Evolutionary conservation across 352 stramenopile genomes (phyloP).

Genomic region (Phytophthora uliginosa): DNA sequence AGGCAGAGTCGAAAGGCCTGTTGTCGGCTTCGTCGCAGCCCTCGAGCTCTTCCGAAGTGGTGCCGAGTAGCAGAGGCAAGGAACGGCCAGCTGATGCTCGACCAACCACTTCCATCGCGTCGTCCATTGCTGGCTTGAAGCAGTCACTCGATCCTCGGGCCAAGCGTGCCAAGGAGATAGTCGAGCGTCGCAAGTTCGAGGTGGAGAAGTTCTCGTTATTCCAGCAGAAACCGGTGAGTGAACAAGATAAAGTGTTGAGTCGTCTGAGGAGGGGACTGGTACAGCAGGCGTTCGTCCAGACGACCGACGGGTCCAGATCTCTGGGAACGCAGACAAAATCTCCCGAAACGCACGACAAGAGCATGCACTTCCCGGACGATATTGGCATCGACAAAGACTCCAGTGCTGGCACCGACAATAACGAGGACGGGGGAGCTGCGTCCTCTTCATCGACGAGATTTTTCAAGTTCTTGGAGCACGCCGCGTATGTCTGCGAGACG

Average conservation of each 20-base stretch:
- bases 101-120: constrained; percentile 49
- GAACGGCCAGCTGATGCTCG: constrained; percentile 6
- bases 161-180: constrained; percentile 68
- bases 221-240: constrained; percentile 63
- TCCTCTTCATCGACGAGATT: constrained; percentile 57
- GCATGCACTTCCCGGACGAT: constrained; percentile 84
- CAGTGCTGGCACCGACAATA: constrained; percentile 22
- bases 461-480: constrained; percentile 71
- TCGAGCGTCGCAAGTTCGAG: constrained; percentile 71
- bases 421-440: constrained; percentile 16
- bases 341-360: constrained; percentile 47
- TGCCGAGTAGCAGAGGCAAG: constrained; percentile 8
- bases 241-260: constrained; percentile 66
- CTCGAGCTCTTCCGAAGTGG: constrained; percentile 29
- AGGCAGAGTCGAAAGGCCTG: constrained; percentile 69
- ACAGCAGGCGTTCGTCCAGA: constrained; percentile 67
- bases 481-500: constrained; percentile 66
- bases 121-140: constrained; percentile 81
- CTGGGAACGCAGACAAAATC: constrained; percentile 65
- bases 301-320: constrained; percentile 64
- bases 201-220: constrained; percentile 79
- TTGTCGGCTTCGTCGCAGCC: constrained; percentile 38
- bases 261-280: constrained; percentile 60
- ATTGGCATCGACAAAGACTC: constrained; percentile 63
- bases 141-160: constrained; percentile 73